A percentile compares a stretch with the other conserved stretches of the same genome.
These are phyloP conservation scores for Pseudomonodictys pantanalensis DNA, from an alignment of 495 filamentous ascomycete species.

Conservation along the genomic window DNA sequence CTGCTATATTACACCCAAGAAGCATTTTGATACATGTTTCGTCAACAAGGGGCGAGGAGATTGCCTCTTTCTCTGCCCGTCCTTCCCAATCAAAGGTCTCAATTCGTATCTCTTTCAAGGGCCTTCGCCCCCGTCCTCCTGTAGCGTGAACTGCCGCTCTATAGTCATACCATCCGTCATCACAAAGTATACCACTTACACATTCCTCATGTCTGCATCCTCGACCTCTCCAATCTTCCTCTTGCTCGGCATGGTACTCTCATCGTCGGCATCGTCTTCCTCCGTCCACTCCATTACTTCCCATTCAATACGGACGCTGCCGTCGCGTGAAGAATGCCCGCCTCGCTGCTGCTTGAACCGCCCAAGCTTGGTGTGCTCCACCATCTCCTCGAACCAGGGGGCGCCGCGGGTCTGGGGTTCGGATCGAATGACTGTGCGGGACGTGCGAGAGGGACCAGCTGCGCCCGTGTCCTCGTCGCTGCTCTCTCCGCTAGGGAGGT, in stretches of 20 bases:
- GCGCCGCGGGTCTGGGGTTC: conserved; percentile 51
- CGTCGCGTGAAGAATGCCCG: conserved; percentile 49
- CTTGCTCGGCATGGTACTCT: conserved; percentile 41
- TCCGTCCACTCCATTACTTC: conserved; percentile 76
- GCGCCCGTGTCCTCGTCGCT: conserved; percentile 25
- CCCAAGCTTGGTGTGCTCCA: conserved; percentile 69
- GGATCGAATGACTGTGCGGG: conserved; percentile 29
- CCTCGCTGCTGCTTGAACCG: conserved; percentile 60
- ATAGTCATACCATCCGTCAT: not conserved
- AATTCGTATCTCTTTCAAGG: not conserved
- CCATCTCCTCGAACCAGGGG: conserved; percentile 81
- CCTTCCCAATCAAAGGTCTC: not conserved
- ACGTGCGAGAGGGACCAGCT: conserved; percentile 33
- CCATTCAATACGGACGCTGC: conserved; percentile 68
- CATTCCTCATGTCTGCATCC: conserved; percentile 24
- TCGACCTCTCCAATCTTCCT: conserved; percentile 52
- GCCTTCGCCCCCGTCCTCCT: conserved; percentile 9
- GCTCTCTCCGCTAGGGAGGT: conserved; percentile 24
- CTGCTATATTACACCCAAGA: too few species aligned
- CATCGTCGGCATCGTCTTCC: conserved; percentile 48
- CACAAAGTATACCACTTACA: conserved; percentile 9
- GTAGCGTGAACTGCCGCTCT: conserved; percentile 15
- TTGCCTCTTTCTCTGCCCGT: not conserved
- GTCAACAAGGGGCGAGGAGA: not conserved
- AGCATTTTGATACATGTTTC: too few species aligned